phyloP scores from a whole-genome alignment of 2,329 filamentous ascomycete species.

The Thelonectria olida region DNA sequence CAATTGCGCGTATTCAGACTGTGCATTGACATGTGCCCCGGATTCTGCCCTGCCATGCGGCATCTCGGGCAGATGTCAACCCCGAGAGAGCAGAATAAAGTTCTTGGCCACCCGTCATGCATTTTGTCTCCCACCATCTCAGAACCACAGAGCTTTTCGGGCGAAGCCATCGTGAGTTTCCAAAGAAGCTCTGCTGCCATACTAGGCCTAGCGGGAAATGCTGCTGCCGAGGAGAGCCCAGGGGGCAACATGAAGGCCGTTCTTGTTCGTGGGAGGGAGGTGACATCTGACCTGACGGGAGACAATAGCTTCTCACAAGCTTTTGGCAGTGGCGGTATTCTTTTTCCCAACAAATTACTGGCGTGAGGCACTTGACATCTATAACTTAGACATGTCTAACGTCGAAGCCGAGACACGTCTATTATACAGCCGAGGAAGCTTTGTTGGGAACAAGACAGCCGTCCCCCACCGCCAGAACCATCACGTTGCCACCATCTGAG shows the following conservation, averaged over 20 bases:
- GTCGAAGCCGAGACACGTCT: slow-evolving; percentile 10
- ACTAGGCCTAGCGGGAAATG: slow-evolving; percentile 5
- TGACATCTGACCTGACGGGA: slow-evolving; percentile 15
- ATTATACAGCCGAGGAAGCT: slow-evolving; percentile 2
- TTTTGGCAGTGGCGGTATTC: slow-evolving; percentile 2
- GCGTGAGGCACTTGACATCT: neutral
- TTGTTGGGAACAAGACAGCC: neutral
- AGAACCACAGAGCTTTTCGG: neutral
- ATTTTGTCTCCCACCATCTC: neutral
- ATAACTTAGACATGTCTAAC: no score
- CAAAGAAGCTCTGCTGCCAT: slow-evolving; percentile 1
- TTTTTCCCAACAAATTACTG: slow-evolving; percentile 8
- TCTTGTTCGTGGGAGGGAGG: slow-evolving; percentile 6
- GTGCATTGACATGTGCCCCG: neutral
- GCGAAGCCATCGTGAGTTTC: neutral
- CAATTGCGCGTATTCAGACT: neutral
- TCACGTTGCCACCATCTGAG: neutral
- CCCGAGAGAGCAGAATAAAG: slow-evolving; percentile 8
- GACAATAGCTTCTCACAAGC: neutral
- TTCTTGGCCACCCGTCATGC: slow-evolving; percentile 7
- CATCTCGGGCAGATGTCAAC: neutral
- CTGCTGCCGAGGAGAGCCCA: slow-evolving; percentile 2
- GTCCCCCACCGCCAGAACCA: neutral
- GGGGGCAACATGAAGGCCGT: neutral
- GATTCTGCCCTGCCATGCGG: neutral